These are phyloP conservation scores for Biancaea sappan DNA, from an alignment of 306 rosid species.

Conservation along the genomic window DNA sequence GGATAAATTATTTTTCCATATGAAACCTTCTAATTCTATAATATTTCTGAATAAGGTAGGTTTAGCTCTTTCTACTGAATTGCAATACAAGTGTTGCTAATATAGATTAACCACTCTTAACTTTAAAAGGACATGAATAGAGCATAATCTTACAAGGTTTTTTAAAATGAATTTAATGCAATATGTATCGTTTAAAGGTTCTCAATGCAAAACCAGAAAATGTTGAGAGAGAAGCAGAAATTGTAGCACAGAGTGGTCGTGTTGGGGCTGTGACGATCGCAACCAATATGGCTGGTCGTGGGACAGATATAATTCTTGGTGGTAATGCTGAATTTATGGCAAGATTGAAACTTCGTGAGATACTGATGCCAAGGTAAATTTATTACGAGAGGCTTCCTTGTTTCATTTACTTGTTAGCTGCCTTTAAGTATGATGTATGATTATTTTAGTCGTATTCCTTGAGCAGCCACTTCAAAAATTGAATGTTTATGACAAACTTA, in stretches of 20 bases:
- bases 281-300: constrained; percentile 99
- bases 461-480: neutral
- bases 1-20: constrained; percentile 28
- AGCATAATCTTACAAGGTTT: constrained; percentile 7
- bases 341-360: constrained; percentile 91
- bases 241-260: constrained; percentile 98
- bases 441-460: constrained; percentile 6
- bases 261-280: constrained; percentile 95
- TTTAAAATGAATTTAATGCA: constrained; percentile 18
- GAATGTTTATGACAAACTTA: neutral
- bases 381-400: constrained; percentile 2
- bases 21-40: constrained; percentile 9
- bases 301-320: constrained; percentile 97
- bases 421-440: neutral
- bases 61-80: neutral
- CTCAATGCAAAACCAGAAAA: constrained; percentile 99
- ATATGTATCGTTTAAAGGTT: constrained; percentile 58
- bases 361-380: constrained; percentile 87
- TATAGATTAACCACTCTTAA: constrained; percentile 15
- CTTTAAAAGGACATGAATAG: constrained; percentile 19
- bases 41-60: constrained; percentile 9
- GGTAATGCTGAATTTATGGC: constrained; percentile 99
- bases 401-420: constrained; percentile 9
- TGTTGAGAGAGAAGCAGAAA: constrained; percentile 99
- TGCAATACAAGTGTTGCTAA: constrained; percentile 17